phyloP scores from a whole-genome alignment of 192 early-diverging fungal genomes.

The Coemansia sp. region DNA sequence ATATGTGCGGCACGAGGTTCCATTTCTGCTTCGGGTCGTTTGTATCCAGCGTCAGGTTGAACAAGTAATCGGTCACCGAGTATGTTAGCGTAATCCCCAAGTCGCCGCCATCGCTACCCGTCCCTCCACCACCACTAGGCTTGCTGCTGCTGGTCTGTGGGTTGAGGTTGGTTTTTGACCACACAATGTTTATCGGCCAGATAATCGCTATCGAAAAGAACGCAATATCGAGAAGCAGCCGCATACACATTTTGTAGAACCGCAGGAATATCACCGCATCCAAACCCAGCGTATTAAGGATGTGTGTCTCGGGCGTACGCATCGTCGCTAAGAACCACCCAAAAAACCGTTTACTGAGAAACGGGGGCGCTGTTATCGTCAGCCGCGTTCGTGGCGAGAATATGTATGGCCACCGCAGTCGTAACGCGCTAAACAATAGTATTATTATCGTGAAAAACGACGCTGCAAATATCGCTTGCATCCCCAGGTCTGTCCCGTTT shows the following conservation, averaged over 20 bases:
- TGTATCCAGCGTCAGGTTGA: conserved; percentile 48
- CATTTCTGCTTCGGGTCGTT: conserved; percentile 40
- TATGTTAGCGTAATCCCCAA: conserved; percentile 20
- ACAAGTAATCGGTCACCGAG: conserved; percentile 53
- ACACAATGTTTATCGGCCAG: conserved; percentile 55
- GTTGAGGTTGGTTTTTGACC: conserved; percentile 42
- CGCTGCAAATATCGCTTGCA: conserved; percentile 50
- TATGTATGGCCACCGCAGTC: conserved; percentile 51
- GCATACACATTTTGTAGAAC: conserved; percentile 57
- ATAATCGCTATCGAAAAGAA: conserved; percentile 45
- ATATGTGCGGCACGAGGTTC: conserved; percentile 50
- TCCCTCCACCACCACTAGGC: too few species aligned
- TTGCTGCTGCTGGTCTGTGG: conserved; percentile 5
- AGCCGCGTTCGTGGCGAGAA: conserved; percentile 55
- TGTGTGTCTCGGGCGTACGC: conserved; percentile 54
- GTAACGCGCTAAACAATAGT: conserved; percentile 38
- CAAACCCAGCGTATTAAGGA: conserved; percentile 56
- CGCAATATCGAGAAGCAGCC: conserved; percentile 43
- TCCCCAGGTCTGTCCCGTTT: conserved; percentile 51
- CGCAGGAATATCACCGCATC: conserved; percentile 57
- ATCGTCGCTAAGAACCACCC: conserved; percentile 56
- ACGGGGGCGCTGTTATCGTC: conserved; percentile 49
- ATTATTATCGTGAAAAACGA: conserved; percentile 44
- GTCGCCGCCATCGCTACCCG: too few species aligned
- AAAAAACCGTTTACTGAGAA: conserved; percentile 39